These are phyloP conservation scores for Rosa multiflora DNA, from an alignment of 306 rosid genomes.

Conservation along the genomic window DNA sequence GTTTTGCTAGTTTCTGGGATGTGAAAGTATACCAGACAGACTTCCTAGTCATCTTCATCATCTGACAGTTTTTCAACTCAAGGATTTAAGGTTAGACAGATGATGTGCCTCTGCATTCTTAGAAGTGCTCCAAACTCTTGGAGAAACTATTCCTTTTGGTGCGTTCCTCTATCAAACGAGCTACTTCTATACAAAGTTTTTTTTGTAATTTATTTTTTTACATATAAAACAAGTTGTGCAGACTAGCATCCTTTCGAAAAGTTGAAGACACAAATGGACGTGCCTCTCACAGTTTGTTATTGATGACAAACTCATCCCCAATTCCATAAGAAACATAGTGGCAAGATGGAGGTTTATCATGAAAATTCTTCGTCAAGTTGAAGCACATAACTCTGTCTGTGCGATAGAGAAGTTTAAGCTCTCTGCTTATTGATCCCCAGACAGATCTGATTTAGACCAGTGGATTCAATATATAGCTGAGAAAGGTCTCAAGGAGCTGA, in stretches of 20 bases:
- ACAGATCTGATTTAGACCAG: slow-evolving; percentile 18
- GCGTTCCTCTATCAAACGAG: slow-evolving; percentile 10
- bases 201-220: background rate
- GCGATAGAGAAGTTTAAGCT: slow-evolving; percentile 30
- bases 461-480: slow-evolving; percentile 25
- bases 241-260: slow-evolving; percentile 31
- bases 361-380: slow-evolving; percentile 22
- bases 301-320: slow-evolving; percentile 24
- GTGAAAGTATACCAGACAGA: slow-evolving; percentile 14
- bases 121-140: slow-evolving; percentile 32
- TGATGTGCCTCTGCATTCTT: slow-evolving; percentile 17
- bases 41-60: slow-evolving; percentile 23
- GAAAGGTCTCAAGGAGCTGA: slow-evolving; percentile 28
- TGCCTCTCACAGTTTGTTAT: slow-evolving; percentile 26
- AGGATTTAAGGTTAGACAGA: slow-evolving; percentile 8
- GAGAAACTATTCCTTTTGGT: slow-evolving; percentile 30
- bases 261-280: slow-evolving; percentile 32
- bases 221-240: slow-evolving; percentile 21
- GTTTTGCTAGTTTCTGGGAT: slow-evolving; percentile 20
- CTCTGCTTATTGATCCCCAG: slow-evolving; percentile 24
- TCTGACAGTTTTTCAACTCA: slow-evolving; percentile 19
- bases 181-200: background rate
- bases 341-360: slow-evolving; percentile 25
- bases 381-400: slow-evolving; percentile 6
- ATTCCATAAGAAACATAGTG: slow-evolving; percentile 9